Base-by-base conservation (phyloP, 768 basidiomycete genomes). In the Pleurotus cornucopiae region DNA sequence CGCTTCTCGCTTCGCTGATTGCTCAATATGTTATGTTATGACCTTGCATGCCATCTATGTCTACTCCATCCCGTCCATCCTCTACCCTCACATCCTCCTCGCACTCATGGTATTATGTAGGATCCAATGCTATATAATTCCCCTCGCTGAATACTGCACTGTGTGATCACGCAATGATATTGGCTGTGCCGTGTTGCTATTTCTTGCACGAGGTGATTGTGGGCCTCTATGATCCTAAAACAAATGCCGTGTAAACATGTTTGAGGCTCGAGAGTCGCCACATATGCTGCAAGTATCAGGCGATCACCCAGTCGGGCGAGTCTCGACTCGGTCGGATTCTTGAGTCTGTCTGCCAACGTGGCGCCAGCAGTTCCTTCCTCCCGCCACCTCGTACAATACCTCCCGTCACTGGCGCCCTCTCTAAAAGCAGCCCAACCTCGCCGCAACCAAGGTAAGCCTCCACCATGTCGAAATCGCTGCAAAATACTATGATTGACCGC, bases 21-120 rank as follows among this genome's bases (percentile, higher is more conserved):
- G 26, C 48, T 37, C 48, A 34, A 49, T 52, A 52, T 52, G 51
- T 52, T 52, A 52, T 52, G 51, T 52, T 52, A 52, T 52, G 51
- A 41, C 34, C 23, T 52, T 23, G 51, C 51, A 52, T 52, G 51
- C 51, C 20, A 52, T 52, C 16, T 49, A 52, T 52, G 51, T n/a
- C 39, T 26, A n/a, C 21, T 25, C 12, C 30, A 49, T 34, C 48
- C 23, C 26, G n/a, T 4, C 16, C 21, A 18, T 46, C 30, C 9
- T 11, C 30, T 11, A 9, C 30, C 30, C 30, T 11, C 30, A 34
- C 6, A 34, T 34, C 30, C 30, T 34, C 30, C 30, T 34, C 9
- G 26, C 26, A 47, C 20, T 14, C 26, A 14, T 49, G 48, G 48
- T 49, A 49, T 49, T 49, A 49, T 49, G 48, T 49, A 49, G 48